A percentile compares a stretch with the other conserved stretches of the same genome.
Conservation (phyloP, 805 yeast species). For the Wickerhamomyces mucosus region DNA sequence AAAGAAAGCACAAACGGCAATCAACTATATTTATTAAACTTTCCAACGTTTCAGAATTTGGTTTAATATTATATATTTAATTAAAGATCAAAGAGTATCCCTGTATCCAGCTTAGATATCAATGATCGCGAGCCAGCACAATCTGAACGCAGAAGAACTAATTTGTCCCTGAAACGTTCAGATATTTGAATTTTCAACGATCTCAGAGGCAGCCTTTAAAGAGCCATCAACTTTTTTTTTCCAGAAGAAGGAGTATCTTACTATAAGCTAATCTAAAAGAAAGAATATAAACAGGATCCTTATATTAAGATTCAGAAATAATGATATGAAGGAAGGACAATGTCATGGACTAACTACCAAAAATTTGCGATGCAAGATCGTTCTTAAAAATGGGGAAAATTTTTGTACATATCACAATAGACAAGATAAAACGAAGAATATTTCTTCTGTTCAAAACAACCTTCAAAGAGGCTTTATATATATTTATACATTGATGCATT, state of each 20-base stretch:
- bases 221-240: not conserved
- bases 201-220: not conserved
- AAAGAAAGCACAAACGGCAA: too few relatives aligned
- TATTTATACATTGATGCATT: constrained; percentile 16
- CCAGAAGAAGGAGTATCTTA: too few relatives aligned
- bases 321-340: constrained; percentile 2
- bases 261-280: too few relatives aligned
- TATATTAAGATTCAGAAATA: too few relatives aligned
- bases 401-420: constrained; percentile 13
- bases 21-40: too few relatives aligned
- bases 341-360: constrained; percentile 14
- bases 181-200: not conserved
- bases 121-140: too few relatives aligned
- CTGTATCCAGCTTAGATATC: too few relatives aligned
- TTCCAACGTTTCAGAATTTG: too few relatives aligned
- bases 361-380: constrained; percentile 9
- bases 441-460: not conserved
- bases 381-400: not conserved
- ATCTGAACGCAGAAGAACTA: too few relatives aligned
- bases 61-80: too few relatives aligned
- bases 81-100: too few relatives aligned
- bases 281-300: too few relatives aligned
- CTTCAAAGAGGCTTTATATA: constrained; percentile 16
- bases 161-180: not conserved
- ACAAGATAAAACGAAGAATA: constrained; percentile 3